A percentile compares a stretch with the other conserved stretches of the same genome.
Evolutionary conservation across 2,329 filamentous ascomycete species (phyloP).

Genomic region (Stemphylium vesicarium): DNA sequence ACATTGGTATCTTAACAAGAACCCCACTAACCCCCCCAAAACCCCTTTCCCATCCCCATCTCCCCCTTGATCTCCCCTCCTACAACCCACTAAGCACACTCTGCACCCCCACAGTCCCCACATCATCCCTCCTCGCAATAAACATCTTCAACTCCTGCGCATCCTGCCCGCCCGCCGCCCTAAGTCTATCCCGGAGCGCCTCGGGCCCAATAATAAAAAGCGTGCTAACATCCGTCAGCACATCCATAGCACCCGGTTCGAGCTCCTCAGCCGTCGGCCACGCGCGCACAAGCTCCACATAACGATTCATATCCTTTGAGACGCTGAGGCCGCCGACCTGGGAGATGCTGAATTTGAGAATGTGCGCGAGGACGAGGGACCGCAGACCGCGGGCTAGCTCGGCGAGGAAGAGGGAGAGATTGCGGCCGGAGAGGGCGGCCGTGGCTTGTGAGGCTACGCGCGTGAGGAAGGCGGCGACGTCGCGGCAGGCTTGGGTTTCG

Average conservation of each 20-base stretch:
- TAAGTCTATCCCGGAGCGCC: slow-evolving; percentile 58
- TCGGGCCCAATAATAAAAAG: slow-evolving; percentile 86
- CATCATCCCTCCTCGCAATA: slow-evolving; percentile 85
- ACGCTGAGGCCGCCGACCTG: slow-evolving; percentile 94
- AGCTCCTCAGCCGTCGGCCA: slow-evolving; percentile 73
- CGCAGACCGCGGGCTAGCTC: slow-evolving; percentile 84
- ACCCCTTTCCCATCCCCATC: neutral
- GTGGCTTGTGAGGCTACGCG: slow-evolving; percentile 68
- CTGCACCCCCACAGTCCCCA: slow-evolving; percentile 79
- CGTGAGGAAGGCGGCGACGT: slow-evolving; percentile 80
- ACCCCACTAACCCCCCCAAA: neutral
- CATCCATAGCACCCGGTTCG: slow-evolving; percentile 68
- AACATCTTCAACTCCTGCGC: slow-evolving; percentile 74
- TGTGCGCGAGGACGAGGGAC: slow-evolving; percentile 83
- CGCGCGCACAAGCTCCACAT: slow-evolving; percentile 81
- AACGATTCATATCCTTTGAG: slow-evolving; percentile 93
- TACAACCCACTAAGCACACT: slow-evolving; percentile 69
- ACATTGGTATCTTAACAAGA: neutral
- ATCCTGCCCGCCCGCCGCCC: slow-evolving; percentile 53
- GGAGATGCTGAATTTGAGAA: slow-evolving; percentile 92
- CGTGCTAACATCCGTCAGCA: slow-evolving; percentile 91
- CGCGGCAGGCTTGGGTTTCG: slow-evolving; percentile 81
- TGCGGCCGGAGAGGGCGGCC: slow-evolving; percentile 79
- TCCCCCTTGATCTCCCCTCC: neutral
- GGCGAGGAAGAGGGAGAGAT: slow-evolving; percentile 79